phyloP scores from a whole-genome alignment of 305 asterid species.

The Fraxinus floribunda region DNA sequence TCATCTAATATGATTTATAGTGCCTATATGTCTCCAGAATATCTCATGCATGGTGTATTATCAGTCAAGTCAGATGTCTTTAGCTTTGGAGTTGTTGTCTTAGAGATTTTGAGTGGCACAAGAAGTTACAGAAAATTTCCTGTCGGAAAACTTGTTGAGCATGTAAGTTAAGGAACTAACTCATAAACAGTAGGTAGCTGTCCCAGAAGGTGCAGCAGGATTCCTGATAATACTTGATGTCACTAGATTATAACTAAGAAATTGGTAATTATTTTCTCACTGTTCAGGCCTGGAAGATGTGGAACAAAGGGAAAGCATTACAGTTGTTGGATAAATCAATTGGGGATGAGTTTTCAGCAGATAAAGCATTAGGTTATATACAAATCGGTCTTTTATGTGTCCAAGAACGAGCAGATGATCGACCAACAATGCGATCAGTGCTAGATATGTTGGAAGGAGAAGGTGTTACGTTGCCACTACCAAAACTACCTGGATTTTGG shows the following conservation, averaged over 20 bases:
- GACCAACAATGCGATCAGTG: constrained; percentile 28
- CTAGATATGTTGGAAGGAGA: constrained; percentile 23
- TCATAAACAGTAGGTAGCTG: neutral
- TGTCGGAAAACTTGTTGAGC: neutral
- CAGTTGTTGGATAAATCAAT: constrained; percentile 24
- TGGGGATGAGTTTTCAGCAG: constrained; percentile 13
- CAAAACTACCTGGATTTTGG: neutral
- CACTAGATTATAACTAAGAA: neutral
- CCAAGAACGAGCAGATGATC: constrained; percentile 11
- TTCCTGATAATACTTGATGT: neutral
- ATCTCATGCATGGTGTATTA: neutral
- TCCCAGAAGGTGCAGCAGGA: neutral
- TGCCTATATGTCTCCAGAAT: constrained; percentile 35
- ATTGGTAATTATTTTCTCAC: neutral
- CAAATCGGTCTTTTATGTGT: constrained; percentile 31
- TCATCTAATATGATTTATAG: constrained; percentile 15
- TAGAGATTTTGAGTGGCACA: constrained; percentile 32
- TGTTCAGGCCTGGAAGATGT: constrained; percentile 19
- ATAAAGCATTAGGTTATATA: constrained; percentile 24
- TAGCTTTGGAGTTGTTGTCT: constrained; percentile 31
- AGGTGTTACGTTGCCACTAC: neutral
- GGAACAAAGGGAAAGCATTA: constrained; percentile 18
- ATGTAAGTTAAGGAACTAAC: constrained; percentile 24
- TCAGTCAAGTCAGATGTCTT: constrained; percentile 33
- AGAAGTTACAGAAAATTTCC: neutral